Base-by-base conservation (phyloP, 345 rosid species). In the Camelina neglecta region DNA sequence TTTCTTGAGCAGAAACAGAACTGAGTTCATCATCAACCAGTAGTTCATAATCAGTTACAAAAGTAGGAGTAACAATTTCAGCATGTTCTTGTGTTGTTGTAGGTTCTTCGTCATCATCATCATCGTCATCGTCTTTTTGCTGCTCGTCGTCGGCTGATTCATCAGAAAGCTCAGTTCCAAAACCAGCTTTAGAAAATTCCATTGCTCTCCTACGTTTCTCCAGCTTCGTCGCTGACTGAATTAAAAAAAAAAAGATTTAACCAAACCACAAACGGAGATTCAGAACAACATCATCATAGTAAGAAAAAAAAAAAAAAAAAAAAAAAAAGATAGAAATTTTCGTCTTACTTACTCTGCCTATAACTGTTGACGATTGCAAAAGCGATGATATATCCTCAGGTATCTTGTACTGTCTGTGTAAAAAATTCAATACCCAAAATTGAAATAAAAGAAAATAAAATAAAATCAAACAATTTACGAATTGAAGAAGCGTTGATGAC, bases 321-420 rank as follows among this genome's bases (percentile, higher is more conserved):
- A 13, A 71, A n/a, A 47, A 39, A 70, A 12, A 0, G 4, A 6
- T 0, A 36, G 7, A 50, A 8, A 5, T 31, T 70, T 62, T 85
- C 91, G 31, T 29, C 31, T 29, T 4, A 29, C 31, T 75, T 70
- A 94, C 98, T 84, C 68, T 82, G 41, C 91, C 86, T 0, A 92
- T 86, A 63, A 73, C 79, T 82, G 68, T 87, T 4, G 93, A 87
- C 9, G 97, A 89, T 70, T 71, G 90, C 78, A 94, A 53, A 66
- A 94, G 86, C 48, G 84, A 83, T 49, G 85, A 84, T 9, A 85
- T 86, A 65, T 82, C 82, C 56, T 87, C 88, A 5, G 90, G 81
- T 69, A 90, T 81, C 83, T 87, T 90, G 83, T 84, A 85, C 75
- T 91, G 86, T 73, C 98, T 90, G 83, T 47, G 31, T 29, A 29